Conservation (phyloP, 225 moss, liverwort and hornwort species). For the Polytrichum formosum region DNA sequence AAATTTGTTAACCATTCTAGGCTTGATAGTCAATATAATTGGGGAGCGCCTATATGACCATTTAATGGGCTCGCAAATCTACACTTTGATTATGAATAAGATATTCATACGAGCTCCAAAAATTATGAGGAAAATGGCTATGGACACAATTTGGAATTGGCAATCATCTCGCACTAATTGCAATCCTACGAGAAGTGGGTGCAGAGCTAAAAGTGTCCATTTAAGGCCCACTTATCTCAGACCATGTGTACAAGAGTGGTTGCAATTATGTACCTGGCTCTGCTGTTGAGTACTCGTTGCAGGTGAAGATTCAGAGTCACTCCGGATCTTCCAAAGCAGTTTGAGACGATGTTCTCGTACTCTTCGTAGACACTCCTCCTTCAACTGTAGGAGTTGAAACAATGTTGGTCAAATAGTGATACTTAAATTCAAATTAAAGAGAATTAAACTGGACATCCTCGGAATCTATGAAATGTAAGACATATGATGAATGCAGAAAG, state of each 20-base stretch:
- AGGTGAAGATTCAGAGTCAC: slow-evolving; percentile 27
- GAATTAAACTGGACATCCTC: neutral
- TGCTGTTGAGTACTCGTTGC: slow-evolving; percentile 26
- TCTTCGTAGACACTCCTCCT: slow-evolving; percentile 79
- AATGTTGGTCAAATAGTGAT: neutral
- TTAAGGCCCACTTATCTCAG: neutral
- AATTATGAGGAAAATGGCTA: neutral
- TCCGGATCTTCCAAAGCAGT: slow-evolving; percentile 83
- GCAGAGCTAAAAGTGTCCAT: neutral
- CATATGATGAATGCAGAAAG: too few relatives aligned
- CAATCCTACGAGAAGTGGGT: too few relatives aligned
- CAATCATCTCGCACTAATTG: too few relatives aligned
- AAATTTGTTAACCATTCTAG: too few relatives aligned
- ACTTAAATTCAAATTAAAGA: neutral
- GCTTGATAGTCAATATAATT: too few relatives aligned
- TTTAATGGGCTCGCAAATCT: too few relatives aligned
- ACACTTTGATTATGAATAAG: too few relatives aligned
- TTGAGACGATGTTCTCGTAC: slow-evolving; percentile 72
- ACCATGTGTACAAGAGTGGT: neutral
- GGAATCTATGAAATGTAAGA: too few relatives aligned
- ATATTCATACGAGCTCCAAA: too few relatives aligned
- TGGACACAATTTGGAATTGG: neutral
- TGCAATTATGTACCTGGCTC: slow-evolving; percentile 36
- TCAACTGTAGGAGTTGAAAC: slow-evolving; percentile 47
- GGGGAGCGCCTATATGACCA: too few relatives aligned